These are phyloP conservation scores for Phytophthora multivora DNA, from an alignment of 352 stramenopile genomes.

Conservation along the genomic window DNA sequence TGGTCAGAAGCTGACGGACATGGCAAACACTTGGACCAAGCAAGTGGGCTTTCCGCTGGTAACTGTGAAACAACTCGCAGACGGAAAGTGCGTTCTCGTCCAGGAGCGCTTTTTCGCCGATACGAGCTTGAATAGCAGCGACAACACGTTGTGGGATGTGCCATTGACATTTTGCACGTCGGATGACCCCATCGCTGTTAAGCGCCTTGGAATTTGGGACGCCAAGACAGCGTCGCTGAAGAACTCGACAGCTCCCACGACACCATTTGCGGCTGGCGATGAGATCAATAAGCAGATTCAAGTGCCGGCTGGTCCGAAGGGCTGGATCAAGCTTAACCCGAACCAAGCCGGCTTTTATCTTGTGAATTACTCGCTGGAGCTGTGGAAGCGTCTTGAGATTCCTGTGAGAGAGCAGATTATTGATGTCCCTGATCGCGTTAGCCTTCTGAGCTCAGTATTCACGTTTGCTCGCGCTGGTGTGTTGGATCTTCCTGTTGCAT, in stretches of 20 bases:
- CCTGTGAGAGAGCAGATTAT: slow-evolving; percentile 58
- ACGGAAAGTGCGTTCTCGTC: slow-evolving; percentile 74
- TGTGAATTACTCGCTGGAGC: slow-evolving; percentile 90
- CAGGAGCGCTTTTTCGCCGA: slow-evolving; percentile 96
- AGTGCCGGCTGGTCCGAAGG: slow-evolving; percentile 38
- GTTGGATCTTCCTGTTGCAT: slow-evolving; percentile 47
- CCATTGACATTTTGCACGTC: slow-evolving; percentile 78
- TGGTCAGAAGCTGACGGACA: slow-evolving; percentile 89
- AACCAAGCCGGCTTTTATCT: slow-evolving; percentile 94
- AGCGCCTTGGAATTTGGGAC: slow-evolving; percentile 74
- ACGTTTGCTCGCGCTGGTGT: slow-evolving; percentile 81
- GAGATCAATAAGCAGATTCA: slow-evolving; percentile 87
- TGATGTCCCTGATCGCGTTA: slow-evolving; percentile 88
- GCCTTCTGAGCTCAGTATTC: slow-evolving; percentile 92
- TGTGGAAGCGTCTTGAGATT: slow-evolving; percentile 85
- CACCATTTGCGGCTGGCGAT: slow-evolving; percentile 67
- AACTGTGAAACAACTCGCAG: slow-evolving; percentile 67
- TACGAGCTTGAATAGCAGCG: slow-evolving; percentile 61
- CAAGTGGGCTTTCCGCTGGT: slow-evolving; percentile 95
- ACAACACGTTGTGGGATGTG: slow-evolving; percentile 87
- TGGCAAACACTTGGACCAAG: slow-evolving; percentile 95
- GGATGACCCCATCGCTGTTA: slow-evolving; percentile 42
- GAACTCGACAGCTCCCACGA: slow-evolving; percentile 12
- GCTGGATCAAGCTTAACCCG: slow-evolving; percentile 97
- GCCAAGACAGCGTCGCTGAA: slow-evolving; percentile 46